phyloP scores from a whole-genome alignment of 352 stramenopile genomes.

The Globisporangium ultimum region DNA sequence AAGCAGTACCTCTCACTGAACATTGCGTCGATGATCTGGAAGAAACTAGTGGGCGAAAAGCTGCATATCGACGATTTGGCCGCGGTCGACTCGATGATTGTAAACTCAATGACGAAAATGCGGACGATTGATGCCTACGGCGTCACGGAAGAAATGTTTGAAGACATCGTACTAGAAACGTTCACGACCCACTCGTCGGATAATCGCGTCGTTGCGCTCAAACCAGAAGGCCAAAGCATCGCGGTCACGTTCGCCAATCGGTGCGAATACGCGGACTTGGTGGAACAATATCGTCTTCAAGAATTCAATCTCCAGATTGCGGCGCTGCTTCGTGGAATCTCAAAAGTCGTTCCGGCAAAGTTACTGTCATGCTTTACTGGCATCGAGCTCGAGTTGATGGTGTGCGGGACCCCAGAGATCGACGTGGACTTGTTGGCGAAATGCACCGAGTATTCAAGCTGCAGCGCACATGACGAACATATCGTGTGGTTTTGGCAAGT shows the following conservation, averaged over 20 bases:
- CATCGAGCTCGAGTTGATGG: constrained; percentile 76
- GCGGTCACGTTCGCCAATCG: constrained; percentile 80
- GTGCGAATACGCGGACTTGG: constrained; percentile 74
- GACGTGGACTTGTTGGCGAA: constrained; percentile 76
- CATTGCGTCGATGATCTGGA: constrained; percentile 88
- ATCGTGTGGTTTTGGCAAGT: constrained; percentile 88
- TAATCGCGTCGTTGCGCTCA: constrained; percentile 73
- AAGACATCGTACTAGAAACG: constrained; percentile 89
- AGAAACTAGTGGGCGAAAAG: constrained; percentile 75
- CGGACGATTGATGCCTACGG: constrained; percentile 69
- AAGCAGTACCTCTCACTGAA: constrained; percentile 89
- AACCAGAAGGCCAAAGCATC: constrained; percentile 49
- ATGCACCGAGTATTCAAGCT: constrained; percentile 88
- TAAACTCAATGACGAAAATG: constrained; percentile 87
- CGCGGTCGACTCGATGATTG: constrained; percentile 80
- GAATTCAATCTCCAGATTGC: constrained; percentile 65
- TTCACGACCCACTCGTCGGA: constrained; percentile 89
- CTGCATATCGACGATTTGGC: constrained; percentile 80
- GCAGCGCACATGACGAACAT: constrained; percentile 61
- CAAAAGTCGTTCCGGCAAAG: constrained; percentile 70
- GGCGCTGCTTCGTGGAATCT: constrained; percentile 54
- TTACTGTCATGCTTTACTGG: constrained; percentile 81
- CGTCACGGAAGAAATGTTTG: constrained; percentile 86
- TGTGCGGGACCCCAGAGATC: constrained; percentile 80
- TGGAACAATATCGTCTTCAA: constrained; percentile 75